Conservation (phyloP, 1,139 yeast genomes). For the Pichia sp. region DNA sequence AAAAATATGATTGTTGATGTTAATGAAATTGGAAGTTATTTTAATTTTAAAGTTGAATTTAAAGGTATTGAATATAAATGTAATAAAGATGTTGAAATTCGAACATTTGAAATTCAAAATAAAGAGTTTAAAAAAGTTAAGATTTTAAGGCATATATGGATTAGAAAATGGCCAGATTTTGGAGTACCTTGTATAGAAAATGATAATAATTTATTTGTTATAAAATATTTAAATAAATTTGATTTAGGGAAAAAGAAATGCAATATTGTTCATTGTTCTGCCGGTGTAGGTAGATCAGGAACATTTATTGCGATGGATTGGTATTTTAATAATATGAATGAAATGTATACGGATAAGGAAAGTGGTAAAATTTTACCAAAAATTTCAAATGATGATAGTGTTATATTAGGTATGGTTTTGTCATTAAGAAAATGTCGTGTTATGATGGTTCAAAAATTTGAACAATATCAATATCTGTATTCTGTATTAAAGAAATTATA, state of each 20-base stretch:
- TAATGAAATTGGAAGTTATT: background rate
- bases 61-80: background rate
- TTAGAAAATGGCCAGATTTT: slow-evolving; percentile 40
- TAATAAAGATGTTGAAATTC: slow-evolving; percentile 1
- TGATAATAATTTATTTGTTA: slow-evolving; percentile 36
- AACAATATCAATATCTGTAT: slow-evolving; percentile 29
- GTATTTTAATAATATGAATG: slow-evolving; percentile 28
- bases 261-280: slow-evolving; percentile 63
- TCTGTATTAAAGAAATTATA: too few species aligned
- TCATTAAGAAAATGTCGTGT: slow-evolving; percentile 26
- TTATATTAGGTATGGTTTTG: slow-evolving; percentile 21
- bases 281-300: slow-evolving; percentile 83
- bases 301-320: slow-evolving; percentile 69
- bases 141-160: slow-evolving; percentile 12
- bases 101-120: slow-evolving; percentile 1
- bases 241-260: background rate
- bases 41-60: background rate
- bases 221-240: slow-evolving; percentile 6
- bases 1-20: slow-evolving; percentile 21
- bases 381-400: slow-evolving; percentile 19
- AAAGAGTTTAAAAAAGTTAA: background rate
- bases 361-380: too few species aligned
- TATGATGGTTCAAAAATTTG: slow-evolving; percentile 30
- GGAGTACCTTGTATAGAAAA: slow-evolving; percentile 37
- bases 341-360: background rate